Evolutionary conservation across 768 basidiomycete genomes (phyloP), one percentile per base, ranked within the genome.

Genomic region (Paxillus rubicundulus): DNA sequence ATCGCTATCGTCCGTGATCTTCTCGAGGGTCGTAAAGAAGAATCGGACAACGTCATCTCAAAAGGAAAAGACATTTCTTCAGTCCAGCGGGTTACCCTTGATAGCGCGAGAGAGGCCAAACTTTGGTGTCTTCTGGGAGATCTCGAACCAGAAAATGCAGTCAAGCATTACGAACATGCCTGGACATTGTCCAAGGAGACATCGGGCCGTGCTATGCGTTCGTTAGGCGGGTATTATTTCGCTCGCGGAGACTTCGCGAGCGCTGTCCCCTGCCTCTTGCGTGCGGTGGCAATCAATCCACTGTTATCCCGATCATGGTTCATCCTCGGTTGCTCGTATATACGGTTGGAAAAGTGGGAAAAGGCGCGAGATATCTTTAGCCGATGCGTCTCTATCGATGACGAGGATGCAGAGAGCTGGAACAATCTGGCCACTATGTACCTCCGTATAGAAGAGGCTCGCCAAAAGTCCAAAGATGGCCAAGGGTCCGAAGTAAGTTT

Each of bases 341-440:
- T 95, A 69, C 79, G 88, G n/a, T 62, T 75, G 53, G 91, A 97
- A 70, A 73, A 85, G 45, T 98, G 94, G 95, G 79, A 78, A 14
- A 86, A 83, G 12, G 96, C 90, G 2, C 82, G 84, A 50, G 84
- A 86, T 41, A 89, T 90, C 1, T 98, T 98, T 68, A 74, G 74
- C 45, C 78, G 95, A 13, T 93, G 92, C 60, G 94, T 98, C 1
- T 74, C 82, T 12, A 85, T 98, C 53, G 96, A 98, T 54, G 92
- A 95, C 53, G 97, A 98, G 59, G 95, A 99, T 63, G 92, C 84
- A 4, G 96, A 98, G 77, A 96, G 93, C 59, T 98, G 97, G 97
- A 96, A 88, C 61, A 99, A 99, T 68, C 75, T 99, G 56, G 97
- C 96, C 32, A 93, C 87, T 52, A 85, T 94, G 65, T 97, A 98